Percentiles rank a stretch among this genome's conserved stretches.
Conservation (phyloP, 1,284 basidiomycete species). For the Cryptococcus sp. region DNA sequence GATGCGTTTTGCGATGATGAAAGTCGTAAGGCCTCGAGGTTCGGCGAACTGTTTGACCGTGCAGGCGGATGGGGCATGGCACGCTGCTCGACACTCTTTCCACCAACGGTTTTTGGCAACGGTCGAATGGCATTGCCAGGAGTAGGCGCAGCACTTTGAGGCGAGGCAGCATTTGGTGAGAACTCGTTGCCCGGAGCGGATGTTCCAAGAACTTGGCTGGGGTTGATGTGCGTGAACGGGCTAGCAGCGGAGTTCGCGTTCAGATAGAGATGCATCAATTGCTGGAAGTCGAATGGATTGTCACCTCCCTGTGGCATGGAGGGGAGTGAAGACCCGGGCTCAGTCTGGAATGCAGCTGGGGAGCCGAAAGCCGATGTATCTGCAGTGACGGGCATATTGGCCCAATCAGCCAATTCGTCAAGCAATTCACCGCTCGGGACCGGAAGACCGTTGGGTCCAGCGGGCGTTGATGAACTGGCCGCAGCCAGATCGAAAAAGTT, state of each 20-base stretch:
- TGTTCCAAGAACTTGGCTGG: conserved; percentile 71
- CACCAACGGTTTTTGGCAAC: conserved; percentile 37
- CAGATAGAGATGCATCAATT: conserved; percentile 54
- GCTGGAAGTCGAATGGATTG: conserved; percentile 51
- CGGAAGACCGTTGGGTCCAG: conserved; percentile 4
- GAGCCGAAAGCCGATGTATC: conserved; percentile 32
- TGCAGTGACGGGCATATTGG: conserved; percentile 26
- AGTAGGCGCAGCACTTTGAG: conserved; percentile 21
- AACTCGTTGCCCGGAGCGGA: conserved; percentile 13
- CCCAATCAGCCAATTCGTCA: conserved; percentile 25
- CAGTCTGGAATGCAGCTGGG: conserved; percentile 21
- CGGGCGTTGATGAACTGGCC: conserved; percentile 36
- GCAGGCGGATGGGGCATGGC: conserved; percentile 25
- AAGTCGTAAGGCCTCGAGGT: conserved; percentile 41
- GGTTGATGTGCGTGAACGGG: conserved; percentile 82
- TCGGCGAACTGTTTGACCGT: conserved; percentile 50
- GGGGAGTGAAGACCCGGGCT: conserved; percentile 16
- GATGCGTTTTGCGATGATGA: conserved; percentile 1
- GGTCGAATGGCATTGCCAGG: conserved; percentile 28
- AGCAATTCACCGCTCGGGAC: conserved; percentile 6
- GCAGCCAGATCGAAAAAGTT: conserved; percentile 62
- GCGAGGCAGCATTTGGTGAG: conserved; percentile 27
- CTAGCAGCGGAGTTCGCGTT: conserved; percentile 41
- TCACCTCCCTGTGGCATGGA: conserved; percentile 23
- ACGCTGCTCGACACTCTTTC: conserved; percentile 27